Base-by-base conservation (phyloP, 352 stramenopile genomes). In the Stramenopiles sp. region DNA sequence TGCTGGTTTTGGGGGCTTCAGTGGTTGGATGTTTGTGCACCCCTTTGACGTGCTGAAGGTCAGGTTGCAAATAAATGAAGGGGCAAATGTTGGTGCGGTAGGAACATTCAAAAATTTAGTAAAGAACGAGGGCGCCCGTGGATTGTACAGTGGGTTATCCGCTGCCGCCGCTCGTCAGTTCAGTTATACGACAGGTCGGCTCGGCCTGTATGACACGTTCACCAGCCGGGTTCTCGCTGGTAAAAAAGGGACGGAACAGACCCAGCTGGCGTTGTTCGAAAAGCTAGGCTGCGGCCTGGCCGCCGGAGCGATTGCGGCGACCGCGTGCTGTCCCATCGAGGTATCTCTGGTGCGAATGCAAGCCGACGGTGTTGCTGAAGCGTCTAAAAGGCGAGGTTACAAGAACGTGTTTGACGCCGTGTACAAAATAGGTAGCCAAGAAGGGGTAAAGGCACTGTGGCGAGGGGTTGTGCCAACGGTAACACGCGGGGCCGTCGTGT, bases 371-470 rank as follows among this genome's bases (percentile, higher is more conserved):
- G 89, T 98, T 79, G 92, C 92, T 25, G 85, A 87, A 12, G 80
- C 83, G 18, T 83, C 84, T 36, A 87, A 97, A 77, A 86, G 93
- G 76, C 88, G 95, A 76, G 95, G 95, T 73, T 99, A 99, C 85
- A 98, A 94, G 79, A 97, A 98, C 85, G 94, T 98, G 1, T 95
- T 97, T 77, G 92, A 98, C 83, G 93, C 91, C 25, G 89, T 97
- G 34, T 76, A 89, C 12, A 85, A 91, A 78, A 96, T 97, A 76
- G 83, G 82, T 0, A 78, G 80, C 18, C 83, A 91, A 1, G 91
- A 97, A 74, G 91, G 91, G 35, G 78, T 96, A 0, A 34, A 77
- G 25, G 94, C 89, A 49, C 83, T 96, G 35, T 97, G 89, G 88
- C 83, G 89, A 32, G 91, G 91, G 2, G 91, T 85, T 74, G 81